Evolutionary conservation across 2,329 filamentous ascomycete genomes (phyloP), one percentile per base, ranked within the genome.

Genomic region (Pseudocercospora cruenta): DNA sequence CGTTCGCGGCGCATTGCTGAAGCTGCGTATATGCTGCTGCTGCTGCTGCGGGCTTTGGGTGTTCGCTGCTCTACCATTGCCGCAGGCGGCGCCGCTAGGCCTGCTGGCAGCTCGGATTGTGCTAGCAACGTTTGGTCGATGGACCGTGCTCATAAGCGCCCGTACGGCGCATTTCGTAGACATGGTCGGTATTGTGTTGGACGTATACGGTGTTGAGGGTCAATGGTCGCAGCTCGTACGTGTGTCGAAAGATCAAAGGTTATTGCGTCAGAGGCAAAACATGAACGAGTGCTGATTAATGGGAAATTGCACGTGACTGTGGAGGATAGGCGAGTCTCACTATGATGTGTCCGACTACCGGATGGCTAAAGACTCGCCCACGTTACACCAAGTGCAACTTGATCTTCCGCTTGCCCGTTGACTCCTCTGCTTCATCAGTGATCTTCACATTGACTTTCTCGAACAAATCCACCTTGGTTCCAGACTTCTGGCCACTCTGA

Each of bases 361-460:
- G 6, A 21, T 24, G 45, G n/a, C 19, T 19, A 5, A 5, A 36
- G 28, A 36, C n/a, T 22, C 21, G 8, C 31, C 36, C 19, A 12
- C 1, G 26, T 65, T 69, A 83, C 19, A 83, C 75, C 64, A 84
- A 71, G 19, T 76, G 88, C 84, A 95, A 86, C 84, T 90, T 93
- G 22, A 94, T 91, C 71, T 92, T 94, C 70, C 95, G 88, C 89
- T 98, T 99, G 63, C 95, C 95, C n/a, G 94, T 97, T 67, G 88
- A 88, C 82, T 96, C 92, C 79, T 99, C 95, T 83, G 94, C 92
- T 76, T 96, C 91, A 78, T 98, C 96, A 74, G 89, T 92, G 70
- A 99, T 93, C 77, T 90, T 88, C 14, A 99, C 94, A 73, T 85
- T 87, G 71, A 99, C 91, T 84, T 94, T 96, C 79, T 95, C 89